These are phyloP conservation scores for Phoma herbarum DNA, from an alignment of 2,329 filamentous ascomycete genomes.

Conservation along the genomic window DNA sequence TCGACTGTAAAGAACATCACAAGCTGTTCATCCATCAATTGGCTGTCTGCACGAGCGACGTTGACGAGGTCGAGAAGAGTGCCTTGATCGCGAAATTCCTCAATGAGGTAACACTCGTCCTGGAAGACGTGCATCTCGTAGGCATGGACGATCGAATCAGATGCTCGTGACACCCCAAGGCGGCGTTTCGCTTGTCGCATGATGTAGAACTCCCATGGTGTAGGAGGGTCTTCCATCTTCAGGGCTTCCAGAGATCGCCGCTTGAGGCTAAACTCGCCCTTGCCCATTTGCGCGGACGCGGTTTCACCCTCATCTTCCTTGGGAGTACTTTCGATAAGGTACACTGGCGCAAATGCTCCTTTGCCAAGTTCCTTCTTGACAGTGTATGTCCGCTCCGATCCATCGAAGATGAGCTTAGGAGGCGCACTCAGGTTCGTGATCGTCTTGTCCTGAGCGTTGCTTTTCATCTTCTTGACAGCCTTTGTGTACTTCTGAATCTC, in stretches of 20 bases:
- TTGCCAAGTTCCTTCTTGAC: constrained; percentile 87
- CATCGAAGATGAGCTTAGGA: constrained; percentile 73
- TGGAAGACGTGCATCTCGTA: constrained; percentile 92
- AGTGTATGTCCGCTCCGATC: constrained; percentile 73
- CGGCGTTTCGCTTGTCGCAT: constrained; percentile 83
- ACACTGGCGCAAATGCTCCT: constrained; percentile 94
- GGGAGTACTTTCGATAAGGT: constrained; percentile 82
- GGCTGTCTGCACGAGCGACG: constrained; percentile 74
- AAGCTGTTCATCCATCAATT: constrained; percentile 86
- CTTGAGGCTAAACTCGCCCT: constrained; percentile 65
- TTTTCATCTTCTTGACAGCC: constrained; percentile 65
- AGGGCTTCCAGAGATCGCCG: constrained; percentile 78
- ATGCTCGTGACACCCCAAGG: constrained; percentile 74
- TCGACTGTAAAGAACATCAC: constrained; percentile 97
- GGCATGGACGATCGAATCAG: constrained; percentile 79
- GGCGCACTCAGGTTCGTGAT: constrained; percentile 66
- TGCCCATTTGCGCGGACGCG: constrained; percentile 65
- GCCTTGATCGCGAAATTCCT: constrained; percentile 88
- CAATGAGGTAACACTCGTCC: constrained; percentile 87
- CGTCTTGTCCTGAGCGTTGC: constrained; percentile 66
- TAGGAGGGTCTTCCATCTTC: constrained; percentile 92
- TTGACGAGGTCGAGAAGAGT: constrained; percentile 97
- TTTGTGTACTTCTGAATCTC: constrained; percentile 88
- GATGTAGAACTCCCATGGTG: constrained; percentile 96
- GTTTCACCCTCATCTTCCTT: constrained; percentile 57